phyloP scores from a whole-genome alignment of 139 green algal species.

The Nannochloris sp. region DNA sequence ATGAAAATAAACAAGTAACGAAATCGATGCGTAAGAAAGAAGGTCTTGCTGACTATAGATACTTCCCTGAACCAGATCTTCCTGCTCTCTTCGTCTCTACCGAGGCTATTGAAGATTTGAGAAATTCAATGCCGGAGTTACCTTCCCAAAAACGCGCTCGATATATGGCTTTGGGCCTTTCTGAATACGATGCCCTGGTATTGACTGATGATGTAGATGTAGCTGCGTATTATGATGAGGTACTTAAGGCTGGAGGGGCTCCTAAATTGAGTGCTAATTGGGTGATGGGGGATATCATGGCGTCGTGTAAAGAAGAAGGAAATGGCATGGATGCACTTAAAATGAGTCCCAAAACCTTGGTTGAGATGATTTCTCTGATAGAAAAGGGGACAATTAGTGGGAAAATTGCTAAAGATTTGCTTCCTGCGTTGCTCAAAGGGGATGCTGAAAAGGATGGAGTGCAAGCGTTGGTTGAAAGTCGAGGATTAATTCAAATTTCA shows the following conservation, averaged over 20 bases:
- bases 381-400: slow-evolving; percentile 82
- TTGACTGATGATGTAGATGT: slow-evolving; percentile 74
- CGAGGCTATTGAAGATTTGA: slow-evolving; percentile 35
- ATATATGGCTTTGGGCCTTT: slow-evolving; percentile 65
- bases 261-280: slow-evolving; percentile 88
- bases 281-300: slow-evolving; percentile 89
- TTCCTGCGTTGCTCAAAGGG: slow-evolving; percentile 72
- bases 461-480: slow-evolving; percentile 48
- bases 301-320: slow-evolving; percentile 63
- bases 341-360: slow-evolving; percentile 53
- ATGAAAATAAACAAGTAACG: slow-evolving; percentile 73
- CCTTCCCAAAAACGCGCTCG: slow-evolving; percentile 57
- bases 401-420: slow-evolving; percentile 95
- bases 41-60: slow-evolving; percentile 94
- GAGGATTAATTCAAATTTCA: slow-evolving; percentile 78
- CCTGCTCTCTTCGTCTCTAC: slow-evolving; percentile 56
- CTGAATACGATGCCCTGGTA: slow-evolving; percentile 65
- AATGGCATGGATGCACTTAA: slow-evolving; percentile 34
- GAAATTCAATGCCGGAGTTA: slow-evolving; percentile 68
- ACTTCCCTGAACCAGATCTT: slow-evolving; percentile 97
- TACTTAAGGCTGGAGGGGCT: slow-evolving; percentile 52
- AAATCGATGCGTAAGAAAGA: slow-evolving; percentile 88
- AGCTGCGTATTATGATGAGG: slow-evolving; percentile 66
- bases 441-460: slow-evolving; percentile 37
- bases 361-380: slow-evolving; percentile 90